Base-by-base conservation (phyloP, 805 yeast genomes). In the Candida krabiensis region DNA sequence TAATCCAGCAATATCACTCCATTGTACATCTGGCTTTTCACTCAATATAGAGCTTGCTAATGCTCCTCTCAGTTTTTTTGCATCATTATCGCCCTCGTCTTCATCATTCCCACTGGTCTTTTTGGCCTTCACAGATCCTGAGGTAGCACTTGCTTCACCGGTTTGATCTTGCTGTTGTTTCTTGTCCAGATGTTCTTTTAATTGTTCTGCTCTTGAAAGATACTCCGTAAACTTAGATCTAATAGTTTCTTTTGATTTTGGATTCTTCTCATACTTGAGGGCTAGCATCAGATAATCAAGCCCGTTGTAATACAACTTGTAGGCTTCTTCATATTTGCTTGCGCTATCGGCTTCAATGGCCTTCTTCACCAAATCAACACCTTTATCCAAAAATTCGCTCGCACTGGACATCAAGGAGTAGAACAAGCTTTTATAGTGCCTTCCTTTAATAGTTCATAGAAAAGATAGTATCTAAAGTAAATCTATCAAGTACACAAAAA, bases 1-100 rank as follows among this genome's bases (percentile, higher is more conserved):
- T 44, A 93, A 71, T 19, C 99, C 99, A 1, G 99, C 99, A 47
- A 93, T 84, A 58, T 93, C 99, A 49, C 78, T 82, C 99, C 99
- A 93, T 49, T 76, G 74, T 19, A 93, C 91, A 56, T 93, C 83
- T 16, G 99, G 99, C 43, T 79, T 90, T 54, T 91, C 98, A 26
- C 90, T 75, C 35, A 93, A 69, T 44, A 93, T 90, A 0, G 97
- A 95, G 2, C 96, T 90, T 0, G 96, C 83, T 37, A 93, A 69
- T 0, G 98, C 97, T 6, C 91, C 89, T 50, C 96, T 72, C 35
- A 93, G 68, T 60, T 90, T 89, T 63, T 91, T 91, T 29, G 87
- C 83, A 47, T 91, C 97, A 13, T 82, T 80, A 50, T 82, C 88
- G 44, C 77, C 85, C 34, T 80, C 88, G 38, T 76, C 83, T 46